Evolutionary conservation across 1,284 basidiomycete genomes (phyloP), one percentile per base, ranked within the genome.

Genomic region (Marasmius oreades): DNA sequence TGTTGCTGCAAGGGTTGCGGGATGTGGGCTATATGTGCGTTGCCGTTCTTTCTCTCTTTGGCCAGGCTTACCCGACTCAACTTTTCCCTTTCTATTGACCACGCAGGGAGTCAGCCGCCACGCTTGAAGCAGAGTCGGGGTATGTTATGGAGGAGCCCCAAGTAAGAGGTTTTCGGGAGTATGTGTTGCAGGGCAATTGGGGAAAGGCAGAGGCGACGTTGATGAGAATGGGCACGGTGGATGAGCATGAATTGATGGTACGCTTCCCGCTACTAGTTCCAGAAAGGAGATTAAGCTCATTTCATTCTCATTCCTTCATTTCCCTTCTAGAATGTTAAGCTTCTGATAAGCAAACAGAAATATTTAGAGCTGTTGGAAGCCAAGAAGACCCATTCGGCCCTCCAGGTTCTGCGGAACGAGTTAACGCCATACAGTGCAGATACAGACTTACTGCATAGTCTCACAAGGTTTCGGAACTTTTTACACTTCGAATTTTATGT

Each of bases 21-120:
- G 96, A 99, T 72, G 88, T 97, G 53, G 96, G 97, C 5, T 98
- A 97, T 69, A 79, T 82, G 92, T 96, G 68, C 74, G 95, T 85
- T 50, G 53, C 12, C 54, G 34, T 37, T 45, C 28, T 31, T 31
- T 57, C 56, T 43, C 54, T 59, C 51, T 61, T 51, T 54, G 24
- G 42, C 26, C 26, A 34, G 31, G 24, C 53, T 42, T 37, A 51
- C 14, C 36, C 20, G 43, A 42, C 51, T 59, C 50, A 56, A 56
- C 52, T 56, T 55, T 44, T 36, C 58, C 56, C 53, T 58, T 56
- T 60, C 63, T 43, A 20, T 16, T n/a, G 16, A 18, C 16, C 66
- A 26, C 24, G n/a, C 18, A 98, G 95, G 59, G 89, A 93, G 72
- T 89, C 94, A 12, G 95, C 95, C 10, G 81, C 86, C 12, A 88